Evolutionary conservation across 2,329 filamentous ascomycete genomes (phyloP).

Genomic region (Pseudogymnoascus destructans): DNA sequence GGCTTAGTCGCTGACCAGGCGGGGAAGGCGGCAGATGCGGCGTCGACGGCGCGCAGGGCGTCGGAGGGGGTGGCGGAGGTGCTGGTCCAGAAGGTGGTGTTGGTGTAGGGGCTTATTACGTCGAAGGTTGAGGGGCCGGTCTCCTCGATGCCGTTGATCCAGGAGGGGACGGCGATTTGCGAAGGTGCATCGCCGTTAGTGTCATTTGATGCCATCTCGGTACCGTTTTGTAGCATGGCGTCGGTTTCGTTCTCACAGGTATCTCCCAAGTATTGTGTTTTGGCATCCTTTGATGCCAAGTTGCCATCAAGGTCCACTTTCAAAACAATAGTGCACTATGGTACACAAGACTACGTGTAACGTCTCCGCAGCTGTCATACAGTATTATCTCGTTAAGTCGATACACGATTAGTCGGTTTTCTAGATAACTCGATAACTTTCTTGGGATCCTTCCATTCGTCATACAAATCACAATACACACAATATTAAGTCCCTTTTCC

Average conservation of each 20-base stretch:
- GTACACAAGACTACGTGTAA: neutral
- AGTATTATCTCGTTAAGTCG: too few species aligned
- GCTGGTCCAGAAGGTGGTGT: conserved; percentile 33
- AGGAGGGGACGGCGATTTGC: conserved; percentile 30
- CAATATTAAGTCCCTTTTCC: too few species aligned
- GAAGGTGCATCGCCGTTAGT: conserved; percentile 10
- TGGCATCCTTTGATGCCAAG: neutral
- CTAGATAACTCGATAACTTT: too few species aligned
- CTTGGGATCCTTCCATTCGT: too few species aligned
- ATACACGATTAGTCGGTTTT: too few species aligned
- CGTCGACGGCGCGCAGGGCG: conserved; percentile 38
- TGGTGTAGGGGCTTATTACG: conserved; percentile 37
- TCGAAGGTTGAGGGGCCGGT: conserved; percentile 31
- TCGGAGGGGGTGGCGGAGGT: conserved; percentile 38
- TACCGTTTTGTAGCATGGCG: neutral
- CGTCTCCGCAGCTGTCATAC: neutral
- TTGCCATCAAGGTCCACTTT: neutral
- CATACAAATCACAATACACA: too few species aligned
- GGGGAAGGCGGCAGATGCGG: conserved; percentile 43
- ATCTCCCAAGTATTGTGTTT: neutral
- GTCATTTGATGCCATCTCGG: conserved; percentile 1
- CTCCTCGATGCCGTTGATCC: conserved; percentile 36
- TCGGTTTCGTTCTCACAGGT: neutral
- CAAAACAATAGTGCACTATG: neutral
- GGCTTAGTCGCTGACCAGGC: conserved; percentile 44